phyloP scores from a whole-genome alignment of 2,329 filamentous ascomycete genomes.

The Fusarium sp. region DNA sequence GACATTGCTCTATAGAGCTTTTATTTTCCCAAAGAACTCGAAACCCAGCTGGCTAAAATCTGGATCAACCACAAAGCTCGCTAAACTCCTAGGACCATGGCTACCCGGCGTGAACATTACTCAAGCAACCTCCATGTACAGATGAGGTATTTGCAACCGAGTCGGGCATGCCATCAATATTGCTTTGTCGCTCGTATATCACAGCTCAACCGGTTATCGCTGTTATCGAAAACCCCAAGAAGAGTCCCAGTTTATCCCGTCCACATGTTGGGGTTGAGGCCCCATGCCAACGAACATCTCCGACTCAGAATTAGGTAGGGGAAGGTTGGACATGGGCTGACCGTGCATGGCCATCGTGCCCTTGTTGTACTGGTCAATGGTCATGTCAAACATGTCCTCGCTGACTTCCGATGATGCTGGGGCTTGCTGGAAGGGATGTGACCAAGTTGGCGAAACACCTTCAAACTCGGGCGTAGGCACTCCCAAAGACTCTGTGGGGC shows the following conservation, averaged over 20 bases:
- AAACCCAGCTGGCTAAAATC: neutral
- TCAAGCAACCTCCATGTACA: neutral
- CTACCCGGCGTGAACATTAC: neutral
- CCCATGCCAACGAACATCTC: slow-evolving; percentile 31
- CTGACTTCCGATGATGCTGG: slow-evolving; percentile 33
- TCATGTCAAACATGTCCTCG: slow-evolving; percentile 41
- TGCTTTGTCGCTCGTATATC: neutral
- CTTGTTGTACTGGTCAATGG: slow-evolving; percentile 32
- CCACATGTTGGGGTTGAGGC: slow-evolving; percentile 17
- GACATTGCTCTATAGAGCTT: slow-evolving; percentile 4
- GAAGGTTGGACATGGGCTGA: slow-evolving; percentile 20
- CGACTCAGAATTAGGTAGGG: slow-evolving; percentile 14
- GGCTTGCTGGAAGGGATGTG: slow-evolving; percentile 37
- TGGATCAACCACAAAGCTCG: slow-evolving; percentile 2
- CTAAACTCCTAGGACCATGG: neutral
- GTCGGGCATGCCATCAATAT: neutral
- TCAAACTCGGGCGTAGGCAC: slow-evolving; percentile 40
- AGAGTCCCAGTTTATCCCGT: slow-evolving; percentile 28
- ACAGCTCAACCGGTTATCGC: neutral
- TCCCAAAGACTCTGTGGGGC: slow-evolving; percentile 41
- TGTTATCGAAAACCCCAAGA: slow-evolving; percentile 36
- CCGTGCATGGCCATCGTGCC: slow-evolving; percentile 23
- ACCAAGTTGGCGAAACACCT: slow-evolving; percentile 34
- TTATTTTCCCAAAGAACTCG: neutral
- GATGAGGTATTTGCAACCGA: neutral